Base-by-base conservation (phyloP, 495 filamentous ascomycete genomes). In the Aspergillus ostianus region DNA sequence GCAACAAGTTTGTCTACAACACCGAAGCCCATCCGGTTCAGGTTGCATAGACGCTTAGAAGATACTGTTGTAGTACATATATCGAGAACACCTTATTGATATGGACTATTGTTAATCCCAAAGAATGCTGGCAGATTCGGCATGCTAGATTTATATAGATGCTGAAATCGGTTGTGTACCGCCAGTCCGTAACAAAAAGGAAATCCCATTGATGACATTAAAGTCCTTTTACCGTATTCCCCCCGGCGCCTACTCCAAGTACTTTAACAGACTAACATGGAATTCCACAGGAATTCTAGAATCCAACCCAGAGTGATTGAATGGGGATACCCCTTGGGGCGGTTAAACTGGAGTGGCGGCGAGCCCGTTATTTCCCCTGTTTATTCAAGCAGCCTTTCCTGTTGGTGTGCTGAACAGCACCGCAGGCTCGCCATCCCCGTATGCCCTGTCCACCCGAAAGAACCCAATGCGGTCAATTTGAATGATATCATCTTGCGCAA, bases 401-500 rank as follows among this genome's bases (percentile, higher is more conserved):
- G 87, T 89, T 0, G 87, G 87, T 60, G 90, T 89, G 56, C 69
- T 75, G 71, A 90, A 89, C 44, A 89, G 70, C 36, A 89, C 81
- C 12, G 86, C 78, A 52, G 80, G 77, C 70, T 78, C 80, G 50
- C 78, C 82, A 63, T 77, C 57, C 60, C 75, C 74, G 52, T 77
- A 82, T 19, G 79, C 66, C 51, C 66, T 68, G 72, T 93, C 90
- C 29, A 91, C 81, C 26, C 90, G 76, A 71, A 89, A 93, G 71
- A 87, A 93, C 4, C 90, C 90, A 62, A 88, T 88, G 21, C 90
- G 78, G 80, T 93, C 90, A 58, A 93, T 87, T 76, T 93, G 90
- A 55, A 93, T 86, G 55, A 93, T 87, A 62, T 90, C 87, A 64
- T 86, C 86, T 69, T 80, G 80, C 74, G 85, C 85, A 51, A 93